Percentiles rank a stretch among this genome's conserved stretches.
These are phyloP conservation scores for Pisolithus tinctorius DNA, from an alignment of 768 basidiomycete species.

Conservation along the genomic window DNA sequence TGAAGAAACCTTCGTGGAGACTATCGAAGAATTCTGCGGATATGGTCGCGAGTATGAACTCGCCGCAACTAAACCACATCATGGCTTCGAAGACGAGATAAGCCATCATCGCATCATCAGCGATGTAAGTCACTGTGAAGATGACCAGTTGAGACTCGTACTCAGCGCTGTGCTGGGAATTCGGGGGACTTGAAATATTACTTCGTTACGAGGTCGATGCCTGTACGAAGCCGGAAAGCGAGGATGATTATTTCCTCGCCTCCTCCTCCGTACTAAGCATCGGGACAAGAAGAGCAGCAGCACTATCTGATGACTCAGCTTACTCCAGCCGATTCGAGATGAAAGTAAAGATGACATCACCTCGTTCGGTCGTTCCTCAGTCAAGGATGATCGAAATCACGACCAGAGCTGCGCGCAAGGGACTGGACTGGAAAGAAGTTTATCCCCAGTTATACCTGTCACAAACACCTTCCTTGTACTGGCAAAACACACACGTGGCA, in stretches of 20 bases:
- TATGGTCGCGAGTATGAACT: slow-evolving; percentile 62
- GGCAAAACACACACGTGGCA: slow-evolving; percentile 50
- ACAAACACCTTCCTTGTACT: slow-evolving; percentile 36
- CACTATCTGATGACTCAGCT: neutral
- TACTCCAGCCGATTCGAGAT: slow-evolving; percentile 3
- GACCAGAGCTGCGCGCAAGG: slow-evolving; percentile 22
- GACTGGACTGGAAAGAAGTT: slow-evolving; percentile 50
- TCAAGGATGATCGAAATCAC: slow-evolving; percentile 29
- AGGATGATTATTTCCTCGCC: slow-evolving; percentile 18
- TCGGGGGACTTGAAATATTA: slow-evolving; percentile 52
- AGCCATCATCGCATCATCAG: slow-evolving; percentile 59
- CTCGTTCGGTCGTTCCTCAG: slow-evolving; percentile 29
- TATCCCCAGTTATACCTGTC: slow-evolving; percentile 52
- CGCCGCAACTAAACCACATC: slow-evolving; percentile 40
- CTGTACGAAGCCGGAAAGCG: slow-evolving; percentile 12
- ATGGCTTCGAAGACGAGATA: slow-evolving; percentile 42
- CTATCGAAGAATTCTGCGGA: slow-evolving; percentile 24
- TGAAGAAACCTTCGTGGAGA: slow-evolving; percentile 34
- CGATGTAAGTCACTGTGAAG: slow-evolving; percentile 41
- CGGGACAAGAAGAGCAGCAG: neutral
- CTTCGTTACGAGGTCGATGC: slow-evolving; percentile 55
- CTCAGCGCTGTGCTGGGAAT: slow-evolving; percentile 27
- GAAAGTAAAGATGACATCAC: slow-evolving; percentile 17
- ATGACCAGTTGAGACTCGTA: neutral
- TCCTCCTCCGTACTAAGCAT: slow-evolving; percentile 22